Conservation (phyloP, 2,329 filamentous ascomycete species). For the Sporothrix luriei region DNA sequence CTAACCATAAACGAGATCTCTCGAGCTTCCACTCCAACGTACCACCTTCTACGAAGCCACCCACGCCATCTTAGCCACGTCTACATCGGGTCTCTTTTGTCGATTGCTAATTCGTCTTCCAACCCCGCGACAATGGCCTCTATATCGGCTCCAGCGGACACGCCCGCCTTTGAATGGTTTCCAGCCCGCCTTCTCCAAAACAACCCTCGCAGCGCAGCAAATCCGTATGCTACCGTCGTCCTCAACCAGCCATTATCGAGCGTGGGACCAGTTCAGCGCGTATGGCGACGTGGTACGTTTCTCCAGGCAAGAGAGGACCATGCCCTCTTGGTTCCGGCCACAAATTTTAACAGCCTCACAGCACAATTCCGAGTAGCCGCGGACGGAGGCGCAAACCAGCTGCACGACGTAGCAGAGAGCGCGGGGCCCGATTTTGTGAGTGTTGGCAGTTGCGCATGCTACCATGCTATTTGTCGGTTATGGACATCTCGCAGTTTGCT, state of each 20-base stretch:
- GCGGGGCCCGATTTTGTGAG: conserved; percentile 44
- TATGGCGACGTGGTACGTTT: conserved; percentile 53
- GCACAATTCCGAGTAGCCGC: conserved; percentile 65
- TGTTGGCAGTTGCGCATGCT: conserved; percentile 18
- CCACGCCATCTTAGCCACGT: no score
- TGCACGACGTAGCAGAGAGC: conserved; percentile 51
- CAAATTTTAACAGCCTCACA: background rate
- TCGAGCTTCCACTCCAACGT: background rate
- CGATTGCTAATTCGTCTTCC: background rate
- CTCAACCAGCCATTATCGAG: conserved; percentile 56
- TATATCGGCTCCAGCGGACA: background rate
- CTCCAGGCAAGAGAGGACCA: background rate
- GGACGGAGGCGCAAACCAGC: conserved; percentile 85
- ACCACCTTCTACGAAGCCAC: background rate
- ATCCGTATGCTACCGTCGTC: conserved; percentile 50
- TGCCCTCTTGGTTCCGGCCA: background rate
- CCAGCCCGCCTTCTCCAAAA: conserved; percentile 36
- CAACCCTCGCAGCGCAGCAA: background rate
- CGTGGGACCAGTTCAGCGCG: conserved; percentile 51
- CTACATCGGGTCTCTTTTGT: background rate
- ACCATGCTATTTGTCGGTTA: background rate
- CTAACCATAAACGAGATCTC: background rate
- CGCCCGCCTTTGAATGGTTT: conserved; percentile 37
- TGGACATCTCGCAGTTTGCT: background rate
- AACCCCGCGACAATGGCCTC: conserved; percentile 27